Conservation (phyloP, 2,329 filamentous ascomycete genomes). For the Curvularia spicifera region DNA sequence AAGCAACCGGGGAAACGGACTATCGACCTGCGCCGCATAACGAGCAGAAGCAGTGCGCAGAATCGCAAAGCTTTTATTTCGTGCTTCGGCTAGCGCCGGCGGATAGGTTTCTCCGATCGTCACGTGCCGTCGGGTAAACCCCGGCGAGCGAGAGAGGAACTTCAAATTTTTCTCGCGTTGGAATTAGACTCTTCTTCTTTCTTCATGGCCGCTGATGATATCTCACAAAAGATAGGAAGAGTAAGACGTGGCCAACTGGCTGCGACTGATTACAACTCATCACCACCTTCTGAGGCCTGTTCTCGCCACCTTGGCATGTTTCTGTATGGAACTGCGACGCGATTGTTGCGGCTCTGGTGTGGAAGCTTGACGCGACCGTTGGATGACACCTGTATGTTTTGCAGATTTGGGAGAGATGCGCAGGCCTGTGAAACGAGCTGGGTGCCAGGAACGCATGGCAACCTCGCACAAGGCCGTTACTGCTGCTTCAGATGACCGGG, state of each 20-base stretch:
- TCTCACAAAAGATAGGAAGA: slow-evolving; percentile 24
- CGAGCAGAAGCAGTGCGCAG: slow-evolving; percentile 60
- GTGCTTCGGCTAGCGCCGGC: slow-evolving; percentile 6
- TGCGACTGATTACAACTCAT: slow-evolving; percentile 29
- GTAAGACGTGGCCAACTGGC: slow-evolving; percentile 17
- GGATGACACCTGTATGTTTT: slow-evolving; percentile 13
- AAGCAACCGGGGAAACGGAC: slow-evolving; percentile 81
- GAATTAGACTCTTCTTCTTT: not conserved
- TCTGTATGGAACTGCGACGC: slow-evolving; percentile 5
- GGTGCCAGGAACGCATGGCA: slow-evolving; percentile 19
- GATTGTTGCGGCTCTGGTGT: slow-evolving; percentile 4
- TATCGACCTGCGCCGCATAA: slow-evolving; percentile 79
- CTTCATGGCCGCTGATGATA: slow-evolving; percentile 49
- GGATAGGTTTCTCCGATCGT: slow-evolving; percentile 6
- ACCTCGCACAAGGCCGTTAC: slow-evolving; percentile 13
- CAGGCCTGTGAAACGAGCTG: slow-evolving; percentile 19
- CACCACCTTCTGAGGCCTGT: slow-evolving; percentile 31
- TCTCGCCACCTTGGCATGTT: slow-evolving; percentile 3
- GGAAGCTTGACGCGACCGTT: slow-evolving; percentile 19
- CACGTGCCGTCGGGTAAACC: slow-evolving; percentile 14
- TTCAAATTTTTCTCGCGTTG: slow-evolving; percentile 5
- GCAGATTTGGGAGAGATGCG: slow-evolving; percentile 17
- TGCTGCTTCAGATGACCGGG: slow-evolving; percentile 20
- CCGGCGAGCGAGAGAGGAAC: slow-evolving; percentile 1
- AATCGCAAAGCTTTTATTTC: slow-evolving; percentile 31